Conservation (phyloP, 306 rosid genomes). For the Citrullus colocynthis region DNA sequence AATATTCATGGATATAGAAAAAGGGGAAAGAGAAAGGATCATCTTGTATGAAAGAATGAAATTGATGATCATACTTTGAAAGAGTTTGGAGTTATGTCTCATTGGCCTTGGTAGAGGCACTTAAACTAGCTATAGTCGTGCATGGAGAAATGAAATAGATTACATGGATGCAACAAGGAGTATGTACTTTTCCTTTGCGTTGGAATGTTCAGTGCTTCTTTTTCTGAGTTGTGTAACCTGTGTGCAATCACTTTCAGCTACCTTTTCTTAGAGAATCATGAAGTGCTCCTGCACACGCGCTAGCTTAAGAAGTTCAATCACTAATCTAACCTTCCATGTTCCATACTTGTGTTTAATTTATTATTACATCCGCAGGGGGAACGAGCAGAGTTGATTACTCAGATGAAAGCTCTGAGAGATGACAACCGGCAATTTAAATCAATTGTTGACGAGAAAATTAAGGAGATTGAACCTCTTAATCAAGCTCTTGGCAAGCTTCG, state of each 20-base stretch:
- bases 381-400: slow-evolving; percentile 58
- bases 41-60: background rate
- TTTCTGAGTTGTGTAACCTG: background rate
- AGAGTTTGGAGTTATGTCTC: background rate
- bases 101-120: background rate
- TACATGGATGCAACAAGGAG: background rate
- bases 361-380: slow-evolving; percentile 40
- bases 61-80: background rate
- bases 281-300: background rate
- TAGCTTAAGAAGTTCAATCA: background rate
- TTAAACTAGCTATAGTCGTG: background rate
- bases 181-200: background rate
- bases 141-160: background rate
- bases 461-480: slow-evolving; percentile 76
- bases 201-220: background rate
- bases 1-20: no score
- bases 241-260: background rate
- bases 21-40: background rate
- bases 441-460: slow-evolving; percentile 60
- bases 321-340: background rate
- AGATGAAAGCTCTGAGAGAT: slow-evolving; percentile 61
- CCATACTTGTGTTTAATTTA: background rate
- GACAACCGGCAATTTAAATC: slow-evolving; percentile 52
- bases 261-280: background rate
- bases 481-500: slow-evolving; percentile 93